phyloP scores from a whole-genome alignment of 768 basidiomycete genomes.

The Leccinum obscurum region DNA sequence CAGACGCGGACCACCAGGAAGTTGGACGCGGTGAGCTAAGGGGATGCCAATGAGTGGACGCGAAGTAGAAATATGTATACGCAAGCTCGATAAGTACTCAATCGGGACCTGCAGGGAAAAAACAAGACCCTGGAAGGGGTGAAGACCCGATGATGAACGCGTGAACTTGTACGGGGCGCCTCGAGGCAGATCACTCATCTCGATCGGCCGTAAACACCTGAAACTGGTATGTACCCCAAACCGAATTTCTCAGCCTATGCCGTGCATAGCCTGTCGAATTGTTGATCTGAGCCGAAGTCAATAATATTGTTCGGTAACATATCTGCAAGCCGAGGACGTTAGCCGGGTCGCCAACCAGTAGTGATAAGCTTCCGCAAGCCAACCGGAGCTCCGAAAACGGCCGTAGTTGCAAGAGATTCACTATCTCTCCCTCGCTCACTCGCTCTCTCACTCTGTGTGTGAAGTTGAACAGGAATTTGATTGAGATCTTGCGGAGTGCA shows the following conservation, averaged over 20 bases:
- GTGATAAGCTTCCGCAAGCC: background rate
- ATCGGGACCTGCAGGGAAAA: constrained; percentile 13
- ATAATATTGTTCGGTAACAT: background rate
- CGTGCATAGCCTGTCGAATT: background rate
- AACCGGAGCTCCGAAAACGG: background rate
- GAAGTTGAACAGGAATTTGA: background rate
- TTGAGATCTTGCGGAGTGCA: background rate
- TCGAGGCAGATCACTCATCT: constrained; percentile 20
- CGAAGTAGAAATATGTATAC: background rate
- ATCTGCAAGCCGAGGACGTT: background rate
- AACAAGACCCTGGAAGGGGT: constrained; percentile 9
- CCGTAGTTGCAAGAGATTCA: background rate
- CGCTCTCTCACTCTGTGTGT: background rate
- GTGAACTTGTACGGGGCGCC: constrained; percentile 14
- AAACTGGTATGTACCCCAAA: background rate
- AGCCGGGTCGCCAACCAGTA: background rate
- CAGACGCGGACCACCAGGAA: background rate
- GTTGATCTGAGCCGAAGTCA: background rate
- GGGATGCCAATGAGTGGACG: background rate
- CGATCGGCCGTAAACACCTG: constrained; percentile 18
- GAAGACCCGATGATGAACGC: constrained; percentile 20
- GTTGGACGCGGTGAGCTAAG: background rate
- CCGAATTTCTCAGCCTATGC: background rate
- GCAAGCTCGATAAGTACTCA: constrained; percentile 5
- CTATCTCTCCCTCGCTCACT: background rate